These are phyloP conservation scores for Daedaleopsis nitida DNA, from an alignment of 768 basidiomycete species.

Conservation along the genomic window DNA sequence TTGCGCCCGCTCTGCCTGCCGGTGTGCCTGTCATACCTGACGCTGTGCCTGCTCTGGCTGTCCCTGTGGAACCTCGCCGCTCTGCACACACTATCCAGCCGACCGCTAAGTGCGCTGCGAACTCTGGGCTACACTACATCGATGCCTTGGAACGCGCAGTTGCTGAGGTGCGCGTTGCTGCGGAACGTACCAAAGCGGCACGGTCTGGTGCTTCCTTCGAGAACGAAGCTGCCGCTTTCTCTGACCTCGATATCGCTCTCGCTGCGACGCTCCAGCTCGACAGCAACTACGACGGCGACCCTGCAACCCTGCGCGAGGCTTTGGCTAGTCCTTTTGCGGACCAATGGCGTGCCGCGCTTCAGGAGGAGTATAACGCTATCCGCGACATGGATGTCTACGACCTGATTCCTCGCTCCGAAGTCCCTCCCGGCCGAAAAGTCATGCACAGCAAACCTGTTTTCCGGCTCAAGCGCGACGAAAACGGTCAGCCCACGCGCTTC, in stretches of 20 bases:
- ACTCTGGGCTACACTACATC: conserved; percentile 1
- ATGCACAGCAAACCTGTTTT: conserved; percentile 29
- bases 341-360: conserved; percentile 27
- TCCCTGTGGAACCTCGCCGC: too few species aligned
- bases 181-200: background rate
- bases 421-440: conserved; percentile 6
- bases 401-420: conserved; percentile 26
- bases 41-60: too few species aligned
- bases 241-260: conserved; percentile 6
- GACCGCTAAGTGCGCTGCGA: too few species aligned
- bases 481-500: conserved; percentile 19
- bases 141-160: conserved; percentile 1
- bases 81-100: too few species aligned
- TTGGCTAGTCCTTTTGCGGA: conserved; percentile 17
- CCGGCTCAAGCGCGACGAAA: conserved; percentile 26
- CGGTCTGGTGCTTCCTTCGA: too few species aligned
- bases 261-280: conserved; percentile 20
- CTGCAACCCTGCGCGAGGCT: conserved; percentile 24
- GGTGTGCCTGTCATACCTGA: too few species aligned
- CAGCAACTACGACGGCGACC: conserved; percentile 22
- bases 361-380: conserved; percentile 26
- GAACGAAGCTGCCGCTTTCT: too few species aligned
- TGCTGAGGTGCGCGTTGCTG: conserved; percentile 13
- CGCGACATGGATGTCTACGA: conserved; percentile 21
- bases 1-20: too few species aligned